Base-by-base conservation (phyloP, 345 rosid genomes). In the Litchi chinensis region DNA sequence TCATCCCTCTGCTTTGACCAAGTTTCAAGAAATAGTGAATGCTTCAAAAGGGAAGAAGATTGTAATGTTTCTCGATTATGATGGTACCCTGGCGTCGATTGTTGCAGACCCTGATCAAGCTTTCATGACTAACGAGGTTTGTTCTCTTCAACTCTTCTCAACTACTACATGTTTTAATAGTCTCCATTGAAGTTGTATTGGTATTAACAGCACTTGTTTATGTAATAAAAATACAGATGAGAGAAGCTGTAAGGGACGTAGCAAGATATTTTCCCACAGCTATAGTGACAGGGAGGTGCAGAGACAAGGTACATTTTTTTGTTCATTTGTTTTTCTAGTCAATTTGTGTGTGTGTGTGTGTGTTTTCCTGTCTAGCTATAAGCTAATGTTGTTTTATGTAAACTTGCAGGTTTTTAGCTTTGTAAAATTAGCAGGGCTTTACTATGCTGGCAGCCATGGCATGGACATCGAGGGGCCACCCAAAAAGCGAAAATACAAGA, bases 401-500 rank as follows among this genome's bases (percentile, higher is more conserved):
- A 52, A 41, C 66, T 66, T 80, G 59, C 83, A 95, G 98, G 98
- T 97, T 24, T 94, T 90, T 71, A 83, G 88, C 44, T 97, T 97
- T 83, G 98, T 97, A 10, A 85, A 89, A 83, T 77, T 97, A 70
- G 86, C 86, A 1, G 99, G 81, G 76, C 91, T 97, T 62, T 93
- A 94, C 75, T 97, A 97, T 70, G 99, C 99, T 0, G 98, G 97
- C 24, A 97, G 99, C 82, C 99, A 97, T 78, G 99, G 99, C n/a
- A 97, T 97, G 98, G 99, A 97, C 87, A 97, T 96, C 67, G 91
- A 87, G 83, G 95, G 93, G 13, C 99, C 99, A 73, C 83, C 92
- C 6, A 87, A 82, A 74, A 86, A 78, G 41, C 52, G 71, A 76
- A 82, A 63, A 75, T 79, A 87, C 86, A 78, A 81, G 67, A 88